These are phyloP conservation scores for Trichocomaceae sp. DNA, from an alignment of 2,329 filamentous ascomycete genomes.

Conservation along the genomic window DNA sequence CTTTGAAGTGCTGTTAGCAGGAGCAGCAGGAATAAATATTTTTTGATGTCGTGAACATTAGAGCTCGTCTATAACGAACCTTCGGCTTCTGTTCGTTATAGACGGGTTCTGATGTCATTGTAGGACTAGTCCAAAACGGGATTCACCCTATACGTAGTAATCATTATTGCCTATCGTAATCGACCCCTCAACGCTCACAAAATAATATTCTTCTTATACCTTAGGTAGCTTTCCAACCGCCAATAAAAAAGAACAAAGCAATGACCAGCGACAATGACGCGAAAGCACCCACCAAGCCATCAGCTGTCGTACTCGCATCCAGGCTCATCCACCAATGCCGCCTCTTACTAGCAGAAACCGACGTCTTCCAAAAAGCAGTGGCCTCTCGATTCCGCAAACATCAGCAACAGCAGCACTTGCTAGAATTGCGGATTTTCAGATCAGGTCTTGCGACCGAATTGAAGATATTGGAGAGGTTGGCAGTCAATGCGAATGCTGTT, in stretches of 20 bases:
- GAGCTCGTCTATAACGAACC: too few relatives aligned
- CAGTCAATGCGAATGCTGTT: constrained; percentile 19
- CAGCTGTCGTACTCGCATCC: constrained; percentile 18
- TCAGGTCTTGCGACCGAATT: constrained; percentile 44
- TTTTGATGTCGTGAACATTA: too few relatives aligned
- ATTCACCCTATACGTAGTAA: too few relatives aligned
- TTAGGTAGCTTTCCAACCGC: background rate
- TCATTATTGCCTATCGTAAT: background rate
- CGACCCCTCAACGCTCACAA: background rate
- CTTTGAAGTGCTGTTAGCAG: background rate
- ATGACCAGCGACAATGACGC: background rate
- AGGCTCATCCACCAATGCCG: constrained; percentile 34
- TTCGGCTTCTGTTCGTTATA: too few relatives aligned
- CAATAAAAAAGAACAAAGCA: background rate
- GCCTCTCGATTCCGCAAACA: constrained; percentile 37
- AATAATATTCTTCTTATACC: background rate
- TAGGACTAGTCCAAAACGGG: too few relatives aligned
- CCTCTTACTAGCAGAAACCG: constrained; percentile 40
- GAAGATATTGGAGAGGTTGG: constrained; percentile 42
- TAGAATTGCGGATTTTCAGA: constrained; percentile 47
- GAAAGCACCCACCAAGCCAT: background rate
- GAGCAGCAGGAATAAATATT: too few relatives aligned
- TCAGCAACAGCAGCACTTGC: constrained; percentile 26
- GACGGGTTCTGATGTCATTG: too few relatives aligned
- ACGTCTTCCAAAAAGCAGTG: constrained; percentile 39